Evolutionary conservation across 768 basidiomycete genomes (phyloP), one percentile per base, ranked within the genome.

Genomic region (Trichaptum fuscoviolaceum): DNA sequence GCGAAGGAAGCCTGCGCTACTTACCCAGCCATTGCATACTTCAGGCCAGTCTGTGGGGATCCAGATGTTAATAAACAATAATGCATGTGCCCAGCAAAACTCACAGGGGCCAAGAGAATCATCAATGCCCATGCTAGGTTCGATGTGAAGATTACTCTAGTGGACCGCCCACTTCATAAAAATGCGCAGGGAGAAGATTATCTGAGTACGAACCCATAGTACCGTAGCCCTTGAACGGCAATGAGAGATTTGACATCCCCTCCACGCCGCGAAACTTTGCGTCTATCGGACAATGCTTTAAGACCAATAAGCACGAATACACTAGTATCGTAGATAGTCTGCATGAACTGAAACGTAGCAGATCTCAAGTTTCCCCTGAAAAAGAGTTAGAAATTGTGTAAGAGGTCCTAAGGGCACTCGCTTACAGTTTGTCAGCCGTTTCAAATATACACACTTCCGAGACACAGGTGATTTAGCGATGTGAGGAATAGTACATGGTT

Each of bases 51-150:
- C 59, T 61, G 15, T 12, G 20, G 24, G 30, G 25, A 3, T 61
- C 30, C 10, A 20, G 23, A 25, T 3, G 59, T 25, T 34, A 9
- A 18, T 24, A 61, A 61, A 18, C 35, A 61, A 17, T 61, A 6
- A 25, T 61, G 24, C 9, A 3, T 25, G 30, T 34, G 12, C 18
- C 25, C 20, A 26, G 25, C 3, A 61, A 17, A 4, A 61, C 59
- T 61, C 23, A 61, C 59, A 61, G 59, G 59, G 9, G 59, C 59
- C 15, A 61, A 61, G 12, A 61, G 59, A 61, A 61, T 61, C 59
- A 61, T 25, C 59, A 61, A 25, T 24, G 59, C 59, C 59, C 59
- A 61, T 12, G 30, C 25, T 17, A 61, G 30, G 23, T 61, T 61
- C 24, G 59, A 25, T 5, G 59, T 61, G 23, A 61, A 61, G 30